A percentile compares a stretch with the other conserved stretches of the same genome.
Evolutionary conservation across 1,284 basidiomycete genomes (phyloP).

Genomic region (Ceratobasidium sp.): DNA sequence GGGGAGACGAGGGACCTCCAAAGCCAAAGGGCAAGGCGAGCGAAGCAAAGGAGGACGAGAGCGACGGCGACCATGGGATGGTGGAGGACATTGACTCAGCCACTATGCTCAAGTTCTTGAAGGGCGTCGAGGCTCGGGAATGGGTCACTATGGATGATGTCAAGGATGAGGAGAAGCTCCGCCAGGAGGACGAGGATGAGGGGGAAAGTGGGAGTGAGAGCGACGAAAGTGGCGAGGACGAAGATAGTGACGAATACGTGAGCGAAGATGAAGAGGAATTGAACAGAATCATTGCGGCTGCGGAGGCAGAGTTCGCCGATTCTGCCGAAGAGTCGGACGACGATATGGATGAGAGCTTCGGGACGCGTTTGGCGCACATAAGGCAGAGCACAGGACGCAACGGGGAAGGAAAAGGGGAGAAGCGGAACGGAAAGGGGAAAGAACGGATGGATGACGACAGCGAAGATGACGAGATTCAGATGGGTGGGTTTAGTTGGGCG

Average conservation of each 20-base stretch:
- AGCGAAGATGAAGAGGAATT: slow-evolving; percentile 54
- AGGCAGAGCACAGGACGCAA: slow-evolving; percentile 25
- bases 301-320: slow-evolving; percentile 35
- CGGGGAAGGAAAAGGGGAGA: slow-evolving; percentile 30
- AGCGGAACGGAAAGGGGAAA: slow-evolving; percentile 40
- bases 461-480: slow-evolving; percentile 51
- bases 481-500: slow-evolving; percentile 59
- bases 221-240: slow-evolving; percentile 49
- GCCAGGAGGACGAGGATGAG: slow-evolving; percentile 65
- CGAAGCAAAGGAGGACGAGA: slow-evolving; percentile 52
- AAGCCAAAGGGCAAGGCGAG: slow-evolving; percentile 26
- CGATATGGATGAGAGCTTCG: slow-evolving; percentile 49
- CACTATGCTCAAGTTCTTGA: slow-evolving; percentile 61
- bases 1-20: slow-evolving; percentile 59
- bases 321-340: slow-evolving; percentile 52
- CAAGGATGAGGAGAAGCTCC: slow-evolving; percentile 64
- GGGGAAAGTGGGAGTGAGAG: slow-evolving; percentile 63
- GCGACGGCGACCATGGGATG: slow-evolving; percentile 36
- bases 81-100: slow-evolving; percentile 50
- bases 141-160: slow-evolving; percentile 75
- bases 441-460: slow-evolving; percentile 36
- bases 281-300: slow-evolving; percentile 58
- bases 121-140: slow-evolving; percentile 58
- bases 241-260: slow-evolving; percentile 45
- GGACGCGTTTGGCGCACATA: slow-evolving; percentile 32